These are phyloP conservation scores for Dictyostelium firmibasis DNA, from an alignment of 78 protist species.

Conservation along the genomic window DNA sequence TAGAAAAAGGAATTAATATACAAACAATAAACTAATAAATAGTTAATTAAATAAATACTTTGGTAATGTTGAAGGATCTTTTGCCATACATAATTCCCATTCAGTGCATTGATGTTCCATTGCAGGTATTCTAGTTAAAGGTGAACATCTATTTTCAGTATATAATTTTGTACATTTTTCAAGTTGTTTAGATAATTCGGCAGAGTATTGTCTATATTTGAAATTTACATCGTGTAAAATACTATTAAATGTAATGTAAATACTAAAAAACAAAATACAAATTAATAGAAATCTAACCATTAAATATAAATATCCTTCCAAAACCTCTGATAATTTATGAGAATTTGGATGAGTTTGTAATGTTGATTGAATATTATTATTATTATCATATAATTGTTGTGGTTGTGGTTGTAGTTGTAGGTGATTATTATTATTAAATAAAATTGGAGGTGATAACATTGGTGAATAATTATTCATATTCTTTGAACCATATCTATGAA, in stretches of 20 bases:
- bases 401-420: background rate
- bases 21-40: background rate
- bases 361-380: background rate
- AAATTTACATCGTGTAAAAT: slow-evolving; percentile 21
- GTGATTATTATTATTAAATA: background rate
- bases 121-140: slow-evolving; percentile 43
- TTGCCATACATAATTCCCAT: slow-evolving; percentile 29
- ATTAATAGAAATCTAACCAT: background rate
- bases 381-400: background rate
- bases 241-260: slow-evolving; percentile 6
- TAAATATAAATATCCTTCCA: slow-evolving; percentile 2
- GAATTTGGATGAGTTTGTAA: background rate
- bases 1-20: background rate
- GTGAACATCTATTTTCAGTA: slow-evolving; percentile 10
- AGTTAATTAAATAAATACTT: background rate
- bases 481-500: background rate
- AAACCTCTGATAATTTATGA: background rate
- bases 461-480: background rate
- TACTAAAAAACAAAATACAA: background rate
- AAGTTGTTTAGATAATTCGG: slow-evolving; percentile 1
- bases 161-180: slow-evolving; percentile 24
- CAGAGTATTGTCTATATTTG: slow-evolving; percentile 14
- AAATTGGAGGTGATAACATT: background rate
- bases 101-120: slow-evolving; percentile 18
- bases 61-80: slow-evolving; percentile 17